These are phyloP conservation scores for Coffea canephora DNA, from an alignment of 257 asterid species.

Conservation along the genomic window DNA sequence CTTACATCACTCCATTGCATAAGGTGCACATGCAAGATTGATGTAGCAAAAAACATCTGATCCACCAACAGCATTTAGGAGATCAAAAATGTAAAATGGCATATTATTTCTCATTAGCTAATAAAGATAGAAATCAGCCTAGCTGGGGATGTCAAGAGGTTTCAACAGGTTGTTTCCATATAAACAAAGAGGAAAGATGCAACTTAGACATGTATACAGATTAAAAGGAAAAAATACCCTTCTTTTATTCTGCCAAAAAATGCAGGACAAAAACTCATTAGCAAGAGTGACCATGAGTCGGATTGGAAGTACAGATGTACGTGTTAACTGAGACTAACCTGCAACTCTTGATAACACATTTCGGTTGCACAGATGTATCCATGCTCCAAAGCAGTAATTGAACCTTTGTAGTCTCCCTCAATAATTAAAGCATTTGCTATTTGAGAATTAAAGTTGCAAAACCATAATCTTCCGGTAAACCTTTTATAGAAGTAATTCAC, in stretches of 20 bases:
- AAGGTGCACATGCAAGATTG: conserved; percentile 84
- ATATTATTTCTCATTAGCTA: conserved; percentile 9
- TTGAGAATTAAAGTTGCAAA: conserved; percentile 94
- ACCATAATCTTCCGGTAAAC: conserved; percentile 88
- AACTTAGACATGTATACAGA: not conserved
- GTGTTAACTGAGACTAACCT: conserved; percentile 50
- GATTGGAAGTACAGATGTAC: conserved; percentile 19
- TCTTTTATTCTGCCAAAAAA: not conserved
- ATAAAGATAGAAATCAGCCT: not conserved
- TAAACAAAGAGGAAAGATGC: not conserved
- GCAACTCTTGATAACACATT: conserved; percentile 94
- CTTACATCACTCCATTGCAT: conserved; percentile 79
- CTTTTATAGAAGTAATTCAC: conserved; percentile 36
- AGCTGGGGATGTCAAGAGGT: not conserved
- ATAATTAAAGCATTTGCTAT: conserved; percentile 87
- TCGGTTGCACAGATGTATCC: conserved; percentile 71
- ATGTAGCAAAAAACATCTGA: conserved; percentile 94
- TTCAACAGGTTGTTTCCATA: not conserved
- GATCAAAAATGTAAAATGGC: conserved; percentile 24
- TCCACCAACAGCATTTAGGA: conserved; percentile 24
- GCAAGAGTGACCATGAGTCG: conserved; percentile 10
- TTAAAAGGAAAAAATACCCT: not conserved
- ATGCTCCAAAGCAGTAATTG: conserved; percentile 64
- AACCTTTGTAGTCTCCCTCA: conserved; percentile 83
- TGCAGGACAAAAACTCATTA: not conserved